phyloP scores from a whole-genome alignment of 768 basidiomycete genomes.

The Candolleomyces eurysporus region DNA sequence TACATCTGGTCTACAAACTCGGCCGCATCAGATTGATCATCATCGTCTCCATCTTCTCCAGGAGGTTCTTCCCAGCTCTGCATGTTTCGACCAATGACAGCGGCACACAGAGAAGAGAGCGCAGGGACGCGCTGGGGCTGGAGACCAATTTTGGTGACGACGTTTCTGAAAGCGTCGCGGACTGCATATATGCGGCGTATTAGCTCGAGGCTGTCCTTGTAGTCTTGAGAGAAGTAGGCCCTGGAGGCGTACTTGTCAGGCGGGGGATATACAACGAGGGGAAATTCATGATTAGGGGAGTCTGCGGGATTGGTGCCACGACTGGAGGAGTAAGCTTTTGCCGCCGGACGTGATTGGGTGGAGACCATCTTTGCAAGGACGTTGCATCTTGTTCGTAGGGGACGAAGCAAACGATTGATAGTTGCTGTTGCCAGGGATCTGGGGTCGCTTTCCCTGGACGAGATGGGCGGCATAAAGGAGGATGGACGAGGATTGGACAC shows the following conservation, averaged over 20 bases:
- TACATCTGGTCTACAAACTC: slow-evolving; percentile 42
- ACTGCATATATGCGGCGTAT: slow-evolving; percentile 51
- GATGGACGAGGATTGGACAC: neutral
- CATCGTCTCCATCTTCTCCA: neutral
- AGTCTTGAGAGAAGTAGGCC: slow-evolving; percentile 21
- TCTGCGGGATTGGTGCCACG: slow-evolving; percentile 28
- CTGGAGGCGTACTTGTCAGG: slow-evolving; percentile 32
- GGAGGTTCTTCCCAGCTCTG: slow-evolving; percentile 18
- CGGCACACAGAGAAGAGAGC: slow-evolving; percentile 48
- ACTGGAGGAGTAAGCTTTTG: slow-evolving; percentile 13
- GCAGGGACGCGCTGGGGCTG: slow-evolving; percentile 28
- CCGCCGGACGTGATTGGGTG: slow-evolving; percentile 12
- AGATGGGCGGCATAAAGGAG: neutral
- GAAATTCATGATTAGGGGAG: slow-evolving; percentile 1
- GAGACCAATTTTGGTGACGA: slow-evolving; percentile 24
- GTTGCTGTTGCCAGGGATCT: slow-evolving; percentile 8
- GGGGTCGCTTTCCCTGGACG: neutral
- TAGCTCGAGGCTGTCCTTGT: slow-evolving; percentile 36
- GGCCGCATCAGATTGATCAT: slow-evolving; percentile 10
- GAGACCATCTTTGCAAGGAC: slow-evolving; percentile 26
- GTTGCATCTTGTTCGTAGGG: slow-evolving; percentile 46
- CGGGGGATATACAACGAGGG: slow-evolving; percentile 13
- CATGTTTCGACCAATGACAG: slow-evolving; percentile 45
- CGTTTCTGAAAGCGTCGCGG: slow-evolving; percentile 53
- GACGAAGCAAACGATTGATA: slow-evolving; percentile 46